Evolutionary conservation across 106 monocot genomes (phyloP).

Genomic region (Triglochin maritima): DNA sequence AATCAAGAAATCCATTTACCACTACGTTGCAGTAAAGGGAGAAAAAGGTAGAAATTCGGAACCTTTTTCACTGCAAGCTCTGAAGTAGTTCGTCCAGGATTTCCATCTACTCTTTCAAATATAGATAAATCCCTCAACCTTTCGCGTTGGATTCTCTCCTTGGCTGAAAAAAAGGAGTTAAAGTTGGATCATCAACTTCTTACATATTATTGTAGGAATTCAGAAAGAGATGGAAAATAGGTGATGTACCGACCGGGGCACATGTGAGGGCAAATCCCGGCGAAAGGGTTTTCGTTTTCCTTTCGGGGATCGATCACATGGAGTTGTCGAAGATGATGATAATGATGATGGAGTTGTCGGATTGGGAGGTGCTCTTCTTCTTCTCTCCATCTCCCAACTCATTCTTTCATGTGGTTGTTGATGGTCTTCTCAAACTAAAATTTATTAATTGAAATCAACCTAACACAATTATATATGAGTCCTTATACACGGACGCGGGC

Average conservation of each 20-base stretch:
- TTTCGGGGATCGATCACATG: too few relatives aligned
- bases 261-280: slow-evolving; percentile 16
- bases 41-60: background rate
- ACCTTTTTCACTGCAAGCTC: slow-evolving; percentile 88
- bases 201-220: background rate
- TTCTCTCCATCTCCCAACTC: too few relatives aligned
- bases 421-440: too few relatives aligned
- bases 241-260: slow-evolving; percentile 4
- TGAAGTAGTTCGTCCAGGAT: slow-evolving; percentile 56
- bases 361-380: too few relatives aligned
- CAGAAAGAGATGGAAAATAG: background rate
- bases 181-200: background rate
- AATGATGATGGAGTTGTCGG: too few relatives aligned
- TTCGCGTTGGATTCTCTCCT: slow-evolving; percentile 75
- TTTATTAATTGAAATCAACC: too few relatives aligned
- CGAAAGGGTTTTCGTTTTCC: background rate
- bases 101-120: slow-evolving; percentile 80
- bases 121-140: slow-evolving; percentile 71
- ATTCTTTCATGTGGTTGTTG: too few relatives aligned
- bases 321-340: too few relatives aligned
- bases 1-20: background rate
- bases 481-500: too few relatives aligned
- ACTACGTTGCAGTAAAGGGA: background rate
- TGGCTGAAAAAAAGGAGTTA: slow-evolving; percentile 27
- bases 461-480: too few relatives aligned